Base-by-base conservation (phyloP, 495 filamentous ascomycete species). In the Saxophila tyrrhenica region DNA sequence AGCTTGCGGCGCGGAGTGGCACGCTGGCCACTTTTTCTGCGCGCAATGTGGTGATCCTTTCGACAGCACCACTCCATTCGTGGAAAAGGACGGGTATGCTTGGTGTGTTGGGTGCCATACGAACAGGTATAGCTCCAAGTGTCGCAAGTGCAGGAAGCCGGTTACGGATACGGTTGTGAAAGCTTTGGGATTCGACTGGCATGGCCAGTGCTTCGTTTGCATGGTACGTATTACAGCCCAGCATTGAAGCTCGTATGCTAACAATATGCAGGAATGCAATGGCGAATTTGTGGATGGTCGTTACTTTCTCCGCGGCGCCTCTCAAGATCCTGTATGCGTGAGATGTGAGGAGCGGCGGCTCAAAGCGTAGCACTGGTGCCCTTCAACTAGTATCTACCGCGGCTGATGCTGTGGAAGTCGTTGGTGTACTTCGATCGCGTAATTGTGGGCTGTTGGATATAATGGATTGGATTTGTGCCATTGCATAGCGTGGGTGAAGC, bases 11-110 rank as follows among this genome's bases (percentile, higher is more conserved):
- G 82, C 84, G 19, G 87, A 94, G 69, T 99, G 88, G 88, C 92
- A 99, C 70, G 86, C 86, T 58, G 92, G 92, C 1, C 92, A 99
- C 72, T 99, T 99, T 74, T 99, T 97, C 78, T 99, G 92, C 65
- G 94, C 94, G 25, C 87, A 99, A 75, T 99, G 92, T 70, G 92
- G 92, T 57, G 92, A 99, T 76, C 89, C 90, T 17, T 96, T 96
- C 67, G 84, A 84, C 65, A 73, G 75, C 16, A 73, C 78, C 39
- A 90, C 81, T 50, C 89, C 89, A 46, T 92, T 95, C 66, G 92
- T 99, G 21, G 94, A 99, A 68, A 95, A 94, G 67, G 91, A 97
- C 59, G 91, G 91, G n/a, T 97, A 94, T 71, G 92, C 92, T 29
- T 99, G 94, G 94, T 99, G 92, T 68, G 78, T 97, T 16, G 74